phyloP scores from a whole-genome alignment of 2,329 filamentous ascomycete genomes.

The Alternaria burnsii region DNA sequence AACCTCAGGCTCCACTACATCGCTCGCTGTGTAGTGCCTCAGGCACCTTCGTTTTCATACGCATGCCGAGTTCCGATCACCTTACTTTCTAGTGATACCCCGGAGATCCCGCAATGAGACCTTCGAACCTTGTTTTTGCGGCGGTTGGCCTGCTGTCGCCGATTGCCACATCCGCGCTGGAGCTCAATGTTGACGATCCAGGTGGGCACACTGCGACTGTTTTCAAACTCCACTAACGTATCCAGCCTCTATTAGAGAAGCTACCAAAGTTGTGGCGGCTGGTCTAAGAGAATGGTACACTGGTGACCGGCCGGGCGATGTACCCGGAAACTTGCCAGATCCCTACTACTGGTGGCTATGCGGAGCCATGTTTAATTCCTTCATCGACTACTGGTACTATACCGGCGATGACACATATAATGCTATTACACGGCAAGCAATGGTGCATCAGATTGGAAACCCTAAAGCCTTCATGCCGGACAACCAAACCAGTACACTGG shows the following conservation, averaged over 20 bases:
- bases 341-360: slow-evolving; percentile 55
- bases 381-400: slow-evolving; percentile 52
- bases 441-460: slow-evolving; percentile 76
- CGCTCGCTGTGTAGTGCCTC: slow-evolving; percentile 22
- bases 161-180: slow-evolving; percentile 24
- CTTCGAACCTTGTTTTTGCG: slow-evolving; percentile 22
- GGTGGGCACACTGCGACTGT: slow-evolving; percentile 20
- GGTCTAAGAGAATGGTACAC: slow-evolving; percentile 71
- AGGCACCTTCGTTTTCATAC: slow-evolving; percentile 15
- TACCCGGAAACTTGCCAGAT: slow-evolving; percentile 62
- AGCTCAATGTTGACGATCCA: slow-evolving; percentile 28
- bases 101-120: slow-evolving; percentile 30
- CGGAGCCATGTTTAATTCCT: slow-evolving; percentile 48
- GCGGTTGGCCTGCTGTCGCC: slow-evolving; percentile 28
- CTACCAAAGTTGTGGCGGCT: slow-evolving; percentile 67
- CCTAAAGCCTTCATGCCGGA: slow-evolving; percentile 76
- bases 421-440: slow-evolving; percentile 56
- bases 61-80: slow-evolving; percentile 10
- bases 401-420: slow-evolving; percentile 48
- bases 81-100: slow-evolving; percentile 13
- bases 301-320: slow-evolving; percentile 66
- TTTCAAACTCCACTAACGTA: slow-evolving; percentile 13
- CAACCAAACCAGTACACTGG: slow-evolving; percentile 69
- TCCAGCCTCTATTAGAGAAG: slow-evolving; percentile 67
- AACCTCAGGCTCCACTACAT: slow-evolving; percentile 10